Evolutionary conservation across 2,329 filamentous ascomycete genomes (phyloP), one percentile per base, ranked within the genome.

Genomic region (Aspergillus pseudotamarii): DNA sequence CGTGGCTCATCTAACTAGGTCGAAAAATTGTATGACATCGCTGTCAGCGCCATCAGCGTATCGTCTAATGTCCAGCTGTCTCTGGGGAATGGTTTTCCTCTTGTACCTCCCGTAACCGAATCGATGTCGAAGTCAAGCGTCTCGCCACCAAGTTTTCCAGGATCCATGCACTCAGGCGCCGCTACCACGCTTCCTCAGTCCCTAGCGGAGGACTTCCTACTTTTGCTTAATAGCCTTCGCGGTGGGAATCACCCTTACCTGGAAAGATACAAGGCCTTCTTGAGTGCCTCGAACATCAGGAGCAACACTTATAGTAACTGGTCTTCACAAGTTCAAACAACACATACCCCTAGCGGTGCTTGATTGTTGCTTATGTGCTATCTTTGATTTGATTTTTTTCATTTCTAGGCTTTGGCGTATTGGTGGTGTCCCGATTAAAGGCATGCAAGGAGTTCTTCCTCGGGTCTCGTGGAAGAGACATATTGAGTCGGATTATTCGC

Each of bases 21-120:
- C 16, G 78, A 80, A 62, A 80, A 80, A 64, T 63, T 80, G 26
- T 80, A 74, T 48, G 77, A 80, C 60, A 79, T 80, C 41, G 74
- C 74, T 23, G 64, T 70, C 12, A 71, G 74, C 43, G 75, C 75
- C 26, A 71, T 73, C n/a, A 66, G 72, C 45, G 71, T 72, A 9
- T 68, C 71, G 28, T 73, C 69, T 57, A 75, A 72, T 50, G 65
- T 69, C 54, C 71, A 61, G 38, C 64, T 71, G 10, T 66, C 72
- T 38, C 67, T 66, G 32, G 69, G 67, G 57, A 62, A 63, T 59
- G 26, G 67, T 38, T 36, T 57, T 58, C 32, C 59, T 19, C 9
- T 60, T 19, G 34, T 53, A n/a, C 53, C 59, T 30, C 48, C 48
- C 9, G 32, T 56, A 16, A 58, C 60, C 16, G 45, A 57, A 51